Evolutionary conservation across 108 stramenopile genomes (phyloP).

Genomic region (Fragilariopsis cylindrus): DNA sequence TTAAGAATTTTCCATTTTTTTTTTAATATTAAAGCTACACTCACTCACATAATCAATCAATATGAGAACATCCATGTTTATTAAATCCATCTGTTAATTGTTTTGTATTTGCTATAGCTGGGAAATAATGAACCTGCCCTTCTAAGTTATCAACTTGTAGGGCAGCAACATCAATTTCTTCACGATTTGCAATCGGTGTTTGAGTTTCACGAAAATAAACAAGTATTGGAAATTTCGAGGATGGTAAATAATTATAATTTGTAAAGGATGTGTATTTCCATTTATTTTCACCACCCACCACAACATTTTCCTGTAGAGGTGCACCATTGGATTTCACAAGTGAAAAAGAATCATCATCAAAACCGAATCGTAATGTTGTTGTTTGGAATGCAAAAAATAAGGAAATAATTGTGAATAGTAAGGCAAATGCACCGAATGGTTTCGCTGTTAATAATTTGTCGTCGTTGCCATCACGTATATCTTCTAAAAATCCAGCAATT

Average conservation of each 20-base stretch:
- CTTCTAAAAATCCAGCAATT: constrained; percentile 38
- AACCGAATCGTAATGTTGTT: constrained; percentile 54
- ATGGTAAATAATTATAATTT: constrained; percentile 72
- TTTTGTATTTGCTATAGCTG: constrained; percentile 54
- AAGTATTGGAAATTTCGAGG: constrained; percentile 52
- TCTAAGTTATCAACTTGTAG: constrained; percentile 23
- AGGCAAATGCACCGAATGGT: constrained; percentile 43
- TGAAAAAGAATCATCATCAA: constrained; percentile 58
- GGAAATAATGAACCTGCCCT: constrained; percentile 67
- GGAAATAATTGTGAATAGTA: constrained; percentile 41
- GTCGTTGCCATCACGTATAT: constrained; percentile 27
- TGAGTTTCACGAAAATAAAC: constrained; percentile 72
- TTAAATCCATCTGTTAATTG: constrained; percentile 59
- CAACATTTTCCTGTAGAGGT: constrained; percentile 53
- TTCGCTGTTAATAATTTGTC: constrained; percentile 20
- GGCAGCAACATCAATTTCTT: constrained; percentile 39
- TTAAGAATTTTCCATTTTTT: too few relatives aligned
- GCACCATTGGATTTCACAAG: constrained; percentile 37
- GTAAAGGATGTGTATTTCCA: constrained; percentile 63
- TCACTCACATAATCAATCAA: too few relatives aligned
- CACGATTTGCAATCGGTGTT: constrained; percentile 54
- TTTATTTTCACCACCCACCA: constrained; percentile 55
- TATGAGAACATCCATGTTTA: constrained; percentile 38
- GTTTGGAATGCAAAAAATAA: constrained; percentile 61
- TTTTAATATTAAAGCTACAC: too few relatives aligned